Evolutionary conservation across 1,284 basidiomycete genomes (phyloP).

Genomic region (Serendipita sp.): DNA sequence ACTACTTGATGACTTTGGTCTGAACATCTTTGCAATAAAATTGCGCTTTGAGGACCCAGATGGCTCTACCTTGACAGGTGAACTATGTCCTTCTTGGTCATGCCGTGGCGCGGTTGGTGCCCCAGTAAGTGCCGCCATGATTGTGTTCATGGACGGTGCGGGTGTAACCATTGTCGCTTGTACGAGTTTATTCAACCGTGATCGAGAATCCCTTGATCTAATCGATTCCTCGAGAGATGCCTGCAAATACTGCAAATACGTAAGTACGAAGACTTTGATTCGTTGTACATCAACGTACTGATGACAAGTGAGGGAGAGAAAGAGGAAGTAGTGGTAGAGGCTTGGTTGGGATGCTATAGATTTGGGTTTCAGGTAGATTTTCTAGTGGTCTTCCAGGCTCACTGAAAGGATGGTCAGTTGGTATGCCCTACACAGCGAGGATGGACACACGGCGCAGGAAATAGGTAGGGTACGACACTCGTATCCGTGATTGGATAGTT

Average conservation of each 20-base stretch:
- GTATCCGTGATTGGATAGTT: background rate
- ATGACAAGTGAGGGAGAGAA: background rate
- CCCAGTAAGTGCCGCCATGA: background rate
- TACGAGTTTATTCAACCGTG: background rate
- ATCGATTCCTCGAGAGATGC: background rate
- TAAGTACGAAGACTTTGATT: too few species aligned
- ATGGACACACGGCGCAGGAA: background rate
- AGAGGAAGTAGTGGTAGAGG: background rate
- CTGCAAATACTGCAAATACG: background rate
- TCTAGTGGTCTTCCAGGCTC: background rate
- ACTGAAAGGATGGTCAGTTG: too few species aligned
- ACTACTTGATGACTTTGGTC: background rate
- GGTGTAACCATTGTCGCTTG: background rate
- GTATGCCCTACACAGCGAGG: too few species aligned
- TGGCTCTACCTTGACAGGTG: background rate
- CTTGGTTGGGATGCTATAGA: background rate
- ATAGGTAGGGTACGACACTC: background rate
- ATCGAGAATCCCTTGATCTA: background rate
- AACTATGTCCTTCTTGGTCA: background rate
- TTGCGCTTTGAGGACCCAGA: background rate
- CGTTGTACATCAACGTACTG: background rate
- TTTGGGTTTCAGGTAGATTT: constrained; percentile 1
- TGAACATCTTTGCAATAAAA: constrained; percentile 2
- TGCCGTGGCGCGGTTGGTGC: background rate
- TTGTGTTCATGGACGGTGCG: background rate